Conservation (phyloP, 1,284 basidiomycete species). For the Quambalaria eucalypti region DNA sequence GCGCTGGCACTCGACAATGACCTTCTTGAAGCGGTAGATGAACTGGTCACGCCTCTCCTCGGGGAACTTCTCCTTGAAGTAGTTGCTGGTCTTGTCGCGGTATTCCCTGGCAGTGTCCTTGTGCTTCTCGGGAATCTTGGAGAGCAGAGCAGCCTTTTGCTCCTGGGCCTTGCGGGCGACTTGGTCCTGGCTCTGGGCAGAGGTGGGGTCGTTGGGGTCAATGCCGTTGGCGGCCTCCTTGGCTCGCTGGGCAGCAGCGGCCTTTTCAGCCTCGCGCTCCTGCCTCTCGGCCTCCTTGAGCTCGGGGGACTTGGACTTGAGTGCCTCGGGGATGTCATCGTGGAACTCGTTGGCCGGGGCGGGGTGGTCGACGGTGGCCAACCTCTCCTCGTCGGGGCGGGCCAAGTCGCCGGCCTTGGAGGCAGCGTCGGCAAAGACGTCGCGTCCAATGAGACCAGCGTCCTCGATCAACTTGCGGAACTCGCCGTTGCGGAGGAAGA, state of each 20-base stretch:
- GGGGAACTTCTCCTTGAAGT: slow-evolving; percentile 72
- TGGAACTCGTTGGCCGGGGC: slow-evolving; percentile 48
- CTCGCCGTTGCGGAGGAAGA: slow-evolving; percentile 43
- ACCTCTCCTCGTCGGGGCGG: slow-evolving; percentile 60
- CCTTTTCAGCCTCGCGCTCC: slow-evolving; percentile 18
- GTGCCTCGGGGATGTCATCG: slow-evolving; percentile 50
- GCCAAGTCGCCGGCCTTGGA: slow-evolving; percentile 64
- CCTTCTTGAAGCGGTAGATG: slow-evolving; percentile 72
- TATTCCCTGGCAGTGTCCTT: slow-evolving; percentile 37
- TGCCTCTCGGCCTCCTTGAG: slow-evolving; percentile 37
- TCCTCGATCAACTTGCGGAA: slow-evolving; percentile 36
- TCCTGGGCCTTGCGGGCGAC: slow-evolving; percentile 52
- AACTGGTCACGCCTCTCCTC: slow-evolving; percentile 74
- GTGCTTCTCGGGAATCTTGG: slow-evolving; percentile 43
- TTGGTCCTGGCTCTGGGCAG: slow-evolving; percentile 46
- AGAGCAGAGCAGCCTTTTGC: slow-evolving; percentile 39
- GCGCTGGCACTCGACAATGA: slow-evolving; percentile 83
- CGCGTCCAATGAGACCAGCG: slow-evolving; percentile 52
- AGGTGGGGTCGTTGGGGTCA: slow-evolving; percentile 31
- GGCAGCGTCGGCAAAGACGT: slow-evolving; percentile 70
- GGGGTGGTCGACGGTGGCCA: slow-evolving; percentile 62
- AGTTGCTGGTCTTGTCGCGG: slow-evolving; percentile 49
- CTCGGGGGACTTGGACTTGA: slow-evolving; percentile 24
- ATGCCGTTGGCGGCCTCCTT: slow-evolving; percentile 26
- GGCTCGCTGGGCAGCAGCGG: slow-evolving; percentile 23